Percentiles rank a stretch among this genome's conserved stretches.
These are phyloP conservation scores for Saccharomycopsis crataegensis DNA, from an alignment of 1,139 yeast genomes.

Conservation along the genomic window DNA sequence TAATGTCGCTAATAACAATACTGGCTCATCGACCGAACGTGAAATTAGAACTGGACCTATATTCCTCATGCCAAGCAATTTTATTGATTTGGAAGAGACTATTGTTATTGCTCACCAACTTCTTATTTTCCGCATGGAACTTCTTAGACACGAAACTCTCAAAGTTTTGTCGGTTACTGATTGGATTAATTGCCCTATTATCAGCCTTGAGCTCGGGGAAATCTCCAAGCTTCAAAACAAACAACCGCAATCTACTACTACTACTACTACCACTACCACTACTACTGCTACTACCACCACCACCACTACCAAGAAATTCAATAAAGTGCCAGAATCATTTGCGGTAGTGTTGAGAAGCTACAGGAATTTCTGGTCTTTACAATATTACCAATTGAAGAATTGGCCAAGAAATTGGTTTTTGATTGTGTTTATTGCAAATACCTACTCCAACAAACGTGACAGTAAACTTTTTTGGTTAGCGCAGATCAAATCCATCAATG, in stretches of 20 bases:
- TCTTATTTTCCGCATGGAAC: constrained; percentile 36
- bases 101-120: constrained; percentile 29
- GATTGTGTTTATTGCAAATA: constrained; percentile 32
- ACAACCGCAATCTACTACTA: background rate
- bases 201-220: constrained; percentile 27
- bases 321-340: background rate
- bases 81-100: constrained; percentile 4
- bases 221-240: constrained; percentile 5
- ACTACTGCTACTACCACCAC: background rate
- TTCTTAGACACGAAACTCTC: constrained; percentile 33
- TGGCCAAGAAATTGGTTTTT: constrained; percentile 48
- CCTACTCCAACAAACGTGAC: constrained; percentile 26
- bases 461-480: constrained; percentile 38
- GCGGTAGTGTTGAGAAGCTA: background rate
- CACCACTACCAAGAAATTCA: background rate
- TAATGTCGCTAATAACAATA: constrained; percentile 29
- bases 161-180: constrained; percentile 37
- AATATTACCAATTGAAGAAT: constrained; percentile 37
- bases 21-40: constrained; percentile 22
- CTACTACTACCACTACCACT: background rate
- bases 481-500: constrained; percentile 36
- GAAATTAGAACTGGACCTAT: constrained; percentile 14
- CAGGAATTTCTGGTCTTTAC: constrained; percentile 15
- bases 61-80: constrained; percentile 3
- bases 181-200: constrained; percentile 39